Base-by-base conservation (phyloP, 2,329 filamentous ascomycete genomes). In the Pseudopithomyces chartarum region DNA sequence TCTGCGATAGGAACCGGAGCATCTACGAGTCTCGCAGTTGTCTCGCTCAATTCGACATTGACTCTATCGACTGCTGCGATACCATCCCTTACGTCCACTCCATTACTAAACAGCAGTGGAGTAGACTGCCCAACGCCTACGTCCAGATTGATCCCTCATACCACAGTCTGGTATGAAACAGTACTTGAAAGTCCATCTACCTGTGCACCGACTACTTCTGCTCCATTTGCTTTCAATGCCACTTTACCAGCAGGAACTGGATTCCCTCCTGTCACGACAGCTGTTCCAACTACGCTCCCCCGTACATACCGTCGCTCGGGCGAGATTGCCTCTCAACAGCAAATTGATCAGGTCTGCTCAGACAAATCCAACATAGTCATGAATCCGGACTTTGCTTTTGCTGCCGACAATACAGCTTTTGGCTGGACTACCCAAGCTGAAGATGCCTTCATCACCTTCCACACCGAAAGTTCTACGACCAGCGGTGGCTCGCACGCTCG, bases 341-440 rank as follows among this genome's bases (percentile, higher is more conserved):
- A 73, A 45, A 69, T 73, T 48, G 54, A 57, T 20, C 62, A 64
- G 33, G 67, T 69, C 6, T 75, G 69, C 58, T 59, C 57, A 11
- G 54, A 65, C 39, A 48, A 39, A 4, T 50, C 23, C 8, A 73
- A 71, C 57, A 57, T 70, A 43, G 52, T 74, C 7, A 63, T 63
- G 34, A 73, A 74, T 48, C 57, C 69, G 5, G 58, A 58, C 50
- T 70, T 74, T 45, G 42, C 22, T 12, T 43, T 43, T 10, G 57
- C 61, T 29, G 56, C 43, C 23, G 52, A 48, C 6, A 54, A 55
- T 46, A 52, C 52, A 29, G 61, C 66, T 0, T 42, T 62, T 4
- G 63, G 64, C 33, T 74, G 70, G 70, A 59, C 59, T 12, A 55
- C 60, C 39, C 55, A 54, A 8, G 42, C 62, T 2, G 55, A 53